A percentile compares a stretch with the other conserved stretches of the same genome.
These are phyloP conservation scores for Dionaea muscipula DNA, from an alignment of 179 eudicot genomes.

Conservation along the genomic window DNA sequence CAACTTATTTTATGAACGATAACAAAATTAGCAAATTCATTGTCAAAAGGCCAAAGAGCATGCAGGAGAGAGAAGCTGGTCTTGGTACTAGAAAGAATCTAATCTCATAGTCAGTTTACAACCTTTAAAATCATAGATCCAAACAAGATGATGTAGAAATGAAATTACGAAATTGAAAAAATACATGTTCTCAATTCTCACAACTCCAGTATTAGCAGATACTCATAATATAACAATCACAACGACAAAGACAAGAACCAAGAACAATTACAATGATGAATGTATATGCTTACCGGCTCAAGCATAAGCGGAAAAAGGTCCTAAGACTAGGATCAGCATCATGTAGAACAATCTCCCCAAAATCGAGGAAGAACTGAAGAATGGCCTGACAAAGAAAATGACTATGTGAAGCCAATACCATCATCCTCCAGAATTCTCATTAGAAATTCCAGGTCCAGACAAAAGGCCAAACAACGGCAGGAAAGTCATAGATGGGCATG, in stretches of 20 bases:
- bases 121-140: too few species aligned
- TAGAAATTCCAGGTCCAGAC: background rate
- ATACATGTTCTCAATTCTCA: too few species aligned
- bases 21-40: too few species aligned
- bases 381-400: constrained; percentile 47
- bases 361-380: constrained; percentile 88
- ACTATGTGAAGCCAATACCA: background rate
- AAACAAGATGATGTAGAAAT: too few species aligned
- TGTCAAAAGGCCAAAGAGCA: too few species aligned
- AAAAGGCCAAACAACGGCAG: background rate
- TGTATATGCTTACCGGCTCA: constrained; percentile 59
- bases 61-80: too few species aligned
- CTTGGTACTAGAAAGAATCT: too few species aligned
- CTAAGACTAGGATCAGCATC: constrained; percentile 90
- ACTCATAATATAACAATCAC: too few species aligned
- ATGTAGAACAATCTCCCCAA: constrained; percentile 80
- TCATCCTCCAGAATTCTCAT: background rate
- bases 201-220: too few species aligned
- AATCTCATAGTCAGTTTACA: too few species aligned
- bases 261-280: background rate
- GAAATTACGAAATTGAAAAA: too few species aligned
- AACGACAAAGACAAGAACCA: background rate
- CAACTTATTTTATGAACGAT: too few species aligned
- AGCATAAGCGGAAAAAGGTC: constrained; percentile 70
- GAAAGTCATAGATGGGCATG: background rate